Base-by-base conservation (phyloP, 257 asterid genomes). In the Verbascum thapsus region DNA sequence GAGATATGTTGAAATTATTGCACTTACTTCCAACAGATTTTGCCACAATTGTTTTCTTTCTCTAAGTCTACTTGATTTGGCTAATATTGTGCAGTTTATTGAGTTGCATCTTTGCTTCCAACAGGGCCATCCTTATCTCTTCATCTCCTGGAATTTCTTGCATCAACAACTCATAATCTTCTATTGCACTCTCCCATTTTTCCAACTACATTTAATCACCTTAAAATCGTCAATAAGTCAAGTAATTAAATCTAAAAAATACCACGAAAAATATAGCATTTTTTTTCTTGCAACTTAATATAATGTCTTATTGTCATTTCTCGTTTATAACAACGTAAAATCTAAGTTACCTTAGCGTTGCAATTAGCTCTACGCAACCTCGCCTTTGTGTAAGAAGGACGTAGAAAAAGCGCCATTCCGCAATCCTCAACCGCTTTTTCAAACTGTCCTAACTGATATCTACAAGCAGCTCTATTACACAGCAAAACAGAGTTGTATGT, bases 381-480 rank as follows among this genome's bases (percentile, higher is more conserved):
- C 10, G 95, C 87, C 72, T 86, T 86, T 38, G 43, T 58, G 69
- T 86, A 86, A 5, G 84, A 77, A 54, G 91, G 87, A 17, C 77
- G 83, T 1, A 77, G 47, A 11, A 37, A 42, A 20, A 86, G 85
- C 30, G 95, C 91, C 11, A 60, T 48, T 0, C 68, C 72, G 73
- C 91, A 86, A 72, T 83, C 95, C 57, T 86, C 95, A 1, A 75
- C 68, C 12, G 88, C 85, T 68, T 83, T 81, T 74, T 83, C 95
- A 18, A 57, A 78, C 26, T 74, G 80, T 2, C 86, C 78, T 18
- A 81, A 56, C 43, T 81, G 83, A 13, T 69, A 74, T 42, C 84
- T 58, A 20, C 91, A 79, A 53, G 91, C 82, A 42, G 85, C 91
- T 67, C 95, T 54, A 66, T 86, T 83, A 75, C 86, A 81, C 41